A percentile compares a stretch with the other conserved stretches of the same genome.
Evolutionary conservation across 2,329 filamentous ascomycete species (phyloP).

Genomic region (Aciculosporium take): DNA sequence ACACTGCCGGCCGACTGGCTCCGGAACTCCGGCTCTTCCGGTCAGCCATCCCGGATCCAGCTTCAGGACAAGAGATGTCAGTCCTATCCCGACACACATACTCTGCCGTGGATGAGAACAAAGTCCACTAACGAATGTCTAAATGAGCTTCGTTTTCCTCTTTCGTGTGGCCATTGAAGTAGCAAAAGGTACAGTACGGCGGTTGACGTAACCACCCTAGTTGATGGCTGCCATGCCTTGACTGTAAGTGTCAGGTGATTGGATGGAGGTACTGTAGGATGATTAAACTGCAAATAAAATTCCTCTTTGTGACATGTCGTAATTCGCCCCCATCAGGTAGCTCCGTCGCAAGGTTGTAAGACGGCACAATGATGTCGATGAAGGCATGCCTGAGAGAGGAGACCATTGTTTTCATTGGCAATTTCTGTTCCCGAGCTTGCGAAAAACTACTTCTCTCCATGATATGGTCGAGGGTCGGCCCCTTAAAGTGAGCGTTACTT

Average conservation of each 20-base stretch:
- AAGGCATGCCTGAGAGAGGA: not conserved
- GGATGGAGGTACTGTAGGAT: not conserved
- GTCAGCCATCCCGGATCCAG: not conserved
- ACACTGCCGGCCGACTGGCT: not conserved
- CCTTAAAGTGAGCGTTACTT: conserved; percentile 1
- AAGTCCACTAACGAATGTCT: not conserved
- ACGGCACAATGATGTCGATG: not conserved
- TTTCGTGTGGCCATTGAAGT: not conserved
- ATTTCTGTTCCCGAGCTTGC: not conserved
- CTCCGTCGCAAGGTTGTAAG: not conserved
- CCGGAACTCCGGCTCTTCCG: not conserved
- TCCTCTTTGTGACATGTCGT: conserved; percentile 5
- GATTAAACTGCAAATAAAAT: not conserved
- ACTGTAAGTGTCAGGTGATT: not conserved
- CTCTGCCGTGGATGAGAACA: too few relatives aligned
- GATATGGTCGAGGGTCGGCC: not conserved
- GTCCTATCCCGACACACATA: not conserved
- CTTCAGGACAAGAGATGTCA: not conserved
- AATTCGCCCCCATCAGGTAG: not conserved
- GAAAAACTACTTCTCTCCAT: not conserved
- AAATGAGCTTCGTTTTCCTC: not conserved
- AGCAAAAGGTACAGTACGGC: not conserved
- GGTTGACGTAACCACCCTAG: not conserved
- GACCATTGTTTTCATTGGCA: not conserved
- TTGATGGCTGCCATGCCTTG: not conserved